Conservation (phyloP, 1,139 yeast genomes). For the Spathaspora sp. region DNA sequence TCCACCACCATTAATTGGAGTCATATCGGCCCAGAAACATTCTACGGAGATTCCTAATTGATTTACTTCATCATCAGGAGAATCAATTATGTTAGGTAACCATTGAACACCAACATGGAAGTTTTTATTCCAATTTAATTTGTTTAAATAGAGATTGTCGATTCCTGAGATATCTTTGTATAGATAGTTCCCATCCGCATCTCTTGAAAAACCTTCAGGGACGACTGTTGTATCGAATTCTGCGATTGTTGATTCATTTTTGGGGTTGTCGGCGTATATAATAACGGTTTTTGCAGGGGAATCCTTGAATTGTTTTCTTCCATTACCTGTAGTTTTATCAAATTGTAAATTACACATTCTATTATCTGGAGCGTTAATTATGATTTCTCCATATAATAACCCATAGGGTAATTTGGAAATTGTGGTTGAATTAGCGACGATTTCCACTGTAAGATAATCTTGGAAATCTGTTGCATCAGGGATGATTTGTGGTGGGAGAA, state of each 20-base stretch:
- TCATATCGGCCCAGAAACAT: constrained; percentile 75
- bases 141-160: constrained; percentile 59
- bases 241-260: constrained; percentile 10
- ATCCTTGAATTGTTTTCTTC: constrained; percentile 17
- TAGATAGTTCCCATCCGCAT: constrained; percentile 50
- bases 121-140: constrained; percentile 56
- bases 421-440: constrained; percentile 50
- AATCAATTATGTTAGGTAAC: constrained; percentile 65
- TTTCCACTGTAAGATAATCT: constrained; percentile 49
- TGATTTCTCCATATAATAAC: constrained; percentile 63
- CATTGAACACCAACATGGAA: constrained; percentile 72
- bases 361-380: constrained; percentile 58
- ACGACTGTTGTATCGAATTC: constrained; percentile 14
- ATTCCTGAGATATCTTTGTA: constrained; percentile 62
- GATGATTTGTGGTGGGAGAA: constrained; percentile 50
- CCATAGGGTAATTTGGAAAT: constrained; percentile 54
- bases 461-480: constrained; percentile 35
- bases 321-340: constrained; percentile 19
- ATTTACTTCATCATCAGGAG: constrained; percentile 31
- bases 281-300: constrained; percentile 63
- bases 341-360: constrained; percentile 64
- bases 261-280: constrained; percentile 38
- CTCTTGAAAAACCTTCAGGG: constrained; percentile 55
- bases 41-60: constrained; percentile 54
- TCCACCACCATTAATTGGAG: constrained; percentile 27